Evolutionary conservation across 352 stramenopile species (phyloP), one percentile per base, ranked within the genome.

Genomic region (Globisporangium camurandrum): DNA sequence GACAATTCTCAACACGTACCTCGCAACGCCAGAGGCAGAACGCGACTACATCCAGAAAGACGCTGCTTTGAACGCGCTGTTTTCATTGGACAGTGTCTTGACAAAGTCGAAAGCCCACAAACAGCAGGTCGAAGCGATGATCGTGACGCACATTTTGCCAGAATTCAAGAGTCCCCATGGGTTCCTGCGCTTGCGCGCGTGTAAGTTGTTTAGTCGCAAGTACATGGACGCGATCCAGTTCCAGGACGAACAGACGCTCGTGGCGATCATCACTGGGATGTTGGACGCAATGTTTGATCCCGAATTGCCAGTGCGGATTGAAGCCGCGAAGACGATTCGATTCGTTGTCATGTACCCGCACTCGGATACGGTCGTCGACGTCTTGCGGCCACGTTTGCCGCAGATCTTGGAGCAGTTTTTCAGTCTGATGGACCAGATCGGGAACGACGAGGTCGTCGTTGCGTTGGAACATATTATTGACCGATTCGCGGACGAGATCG

Each of bases 321-420:
- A 98, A 65, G 93, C 96, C 8, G 86, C 87, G 41, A 93, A 89
- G 59, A 91, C 87, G 10, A 86, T 97, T 34, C 79, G 84, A 26
- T 94, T 89, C 43, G 75, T 93, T 14, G 82, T 93, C 20, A 87
- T 86, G 76, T 91, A 91, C 60, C 78, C 79, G 42, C 77, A 91
- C 69, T 90, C 79, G 51, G 68, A 88, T 56, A 84, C 75, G 3
- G 77, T 88, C 7, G 62, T 93, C 19, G 77, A 93, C 20, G 77
- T 90, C 31, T 65, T 99, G 30, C 78, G 96, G 17, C 93, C 94
- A 4, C 83, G 97, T 11, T 64, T 98, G 31, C 93, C 93, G 22
- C 84, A 97, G 57, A 93, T 99, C 34, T 71, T 99, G 41, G 92
- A 97, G 59, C 91, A 98, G 64, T 99, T 98, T 67, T 99, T 99